phyloP scores from a whole-genome alignment of 129 eudicot genomes.

The Ambrosia trifida region DNA sequence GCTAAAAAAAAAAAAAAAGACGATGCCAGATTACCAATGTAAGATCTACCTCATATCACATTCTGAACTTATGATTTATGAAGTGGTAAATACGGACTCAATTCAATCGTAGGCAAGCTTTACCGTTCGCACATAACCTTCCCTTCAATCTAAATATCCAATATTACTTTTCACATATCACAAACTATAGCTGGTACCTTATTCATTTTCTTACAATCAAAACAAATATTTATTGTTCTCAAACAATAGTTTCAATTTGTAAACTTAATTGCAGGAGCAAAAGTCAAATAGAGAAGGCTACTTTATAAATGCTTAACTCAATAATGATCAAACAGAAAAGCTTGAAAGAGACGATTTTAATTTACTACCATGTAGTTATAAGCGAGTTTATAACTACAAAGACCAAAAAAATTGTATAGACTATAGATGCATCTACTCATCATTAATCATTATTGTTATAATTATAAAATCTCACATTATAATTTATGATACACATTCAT shows the following conservation, averaged over 20 bases:
- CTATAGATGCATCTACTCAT: background rate
- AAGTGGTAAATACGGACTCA: background rate
- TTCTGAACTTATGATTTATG: background rate
- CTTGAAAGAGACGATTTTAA: background rate
- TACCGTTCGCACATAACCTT: too few relatives aligned
- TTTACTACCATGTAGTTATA: background rate
- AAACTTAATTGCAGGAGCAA: constrained; percentile 4
- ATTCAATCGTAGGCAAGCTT: background rate
- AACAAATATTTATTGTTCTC: constrained; percentile 12
- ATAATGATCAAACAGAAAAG: constrained; percentile 20
- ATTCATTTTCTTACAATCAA: constrained; percentile 5
- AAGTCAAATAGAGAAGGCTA: constrained; percentile 25
- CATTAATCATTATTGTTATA: background rate
- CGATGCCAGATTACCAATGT: background rate
- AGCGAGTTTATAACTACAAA: background rate
- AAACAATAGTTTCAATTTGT: constrained; percentile 8
- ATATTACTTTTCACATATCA: too few relatives aligned
- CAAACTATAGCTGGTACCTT: too few relatives aligned
- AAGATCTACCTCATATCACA: background rate
- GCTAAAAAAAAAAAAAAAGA: background rate
- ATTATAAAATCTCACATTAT: background rate
- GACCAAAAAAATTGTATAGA: background rate
- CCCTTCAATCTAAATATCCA: too few relatives aligned
- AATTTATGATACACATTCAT: background rate
- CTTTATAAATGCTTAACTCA: constrained; percentile 18